Evolutionary conservation across 1,284 basidiomycete species (phyloP).

Genomic region (Chalciporus sp.): DNA sequence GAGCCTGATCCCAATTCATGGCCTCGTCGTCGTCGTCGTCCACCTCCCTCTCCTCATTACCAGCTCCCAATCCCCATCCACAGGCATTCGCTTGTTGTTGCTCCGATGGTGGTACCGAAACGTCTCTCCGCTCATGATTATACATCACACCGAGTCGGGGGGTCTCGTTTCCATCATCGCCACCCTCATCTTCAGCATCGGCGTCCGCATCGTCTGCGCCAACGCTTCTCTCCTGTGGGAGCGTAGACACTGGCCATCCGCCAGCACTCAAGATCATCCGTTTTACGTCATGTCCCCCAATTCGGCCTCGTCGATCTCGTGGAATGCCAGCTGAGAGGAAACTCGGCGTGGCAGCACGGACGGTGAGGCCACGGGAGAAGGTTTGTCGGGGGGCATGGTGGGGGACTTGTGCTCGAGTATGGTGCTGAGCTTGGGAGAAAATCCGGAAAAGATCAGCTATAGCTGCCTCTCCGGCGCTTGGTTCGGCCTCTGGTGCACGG

Average conservation of each 20-base stretch:
- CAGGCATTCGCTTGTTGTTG: slow-evolving; percentile 47
- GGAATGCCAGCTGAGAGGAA: slow-evolving; percentile 73
- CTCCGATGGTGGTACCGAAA: slow-evolving; percentile 14
- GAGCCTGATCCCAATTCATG: slow-evolving; percentile 68
- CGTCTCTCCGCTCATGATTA: slow-evolving; percentile 24
- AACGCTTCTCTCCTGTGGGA: slow-evolving; percentile 1
- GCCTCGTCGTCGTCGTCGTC: slow-evolving; percentile 46
- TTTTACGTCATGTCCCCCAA: slow-evolving; percentile 54
- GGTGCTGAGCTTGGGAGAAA: slow-evolving; percentile 34
- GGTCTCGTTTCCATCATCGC: slow-evolving; percentile 54
- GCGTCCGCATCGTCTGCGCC: slow-evolving; percentile 18
- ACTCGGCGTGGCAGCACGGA: slow-evolving; percentile 52
- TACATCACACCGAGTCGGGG: slow-evolving; percentile 44
- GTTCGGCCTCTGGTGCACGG: slow-evolving; percentile 36
- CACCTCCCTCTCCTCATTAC: slow-evolving; percentile 47
- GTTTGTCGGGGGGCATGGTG: slow-evolving; percentile 25
- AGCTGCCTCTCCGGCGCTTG: slow-evolving; percentile 62
- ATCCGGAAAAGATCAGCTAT: slow-evolving; percentile 63
- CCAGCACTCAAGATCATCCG: slow-evolving; percentile 28
- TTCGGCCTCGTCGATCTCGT: slow-evolving; percentile 73
- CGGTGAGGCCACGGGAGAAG: slow-evolving; percentile 34
- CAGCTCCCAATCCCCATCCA: slow-evolving; percentile 68
- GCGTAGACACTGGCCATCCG: slow-evolving; percentile 13
- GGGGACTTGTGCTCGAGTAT: slow-evolving; percentile 41
- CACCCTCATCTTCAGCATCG: slow-evolving; percentile 35